A percentile compares a stretch with the other conserved stretches of the same genome.
These are phyloP conservation scores for Croton setiger DNA, from an alignment of 441 rosid genomes.

Conservation along the genomic window DNA sequence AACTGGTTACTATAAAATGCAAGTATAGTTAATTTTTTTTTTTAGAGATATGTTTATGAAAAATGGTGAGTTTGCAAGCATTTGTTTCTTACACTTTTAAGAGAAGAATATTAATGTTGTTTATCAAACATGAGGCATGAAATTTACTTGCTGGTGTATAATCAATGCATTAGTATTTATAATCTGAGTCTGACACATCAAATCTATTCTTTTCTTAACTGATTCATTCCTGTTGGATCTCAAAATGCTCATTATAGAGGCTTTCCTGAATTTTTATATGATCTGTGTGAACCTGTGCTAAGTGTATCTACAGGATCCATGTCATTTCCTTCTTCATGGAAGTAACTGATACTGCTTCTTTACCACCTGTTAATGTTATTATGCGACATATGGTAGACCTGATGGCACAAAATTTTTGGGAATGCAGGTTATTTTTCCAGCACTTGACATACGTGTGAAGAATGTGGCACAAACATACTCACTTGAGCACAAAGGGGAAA, in stretches of 20 bases:
- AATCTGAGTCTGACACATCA: background rate
- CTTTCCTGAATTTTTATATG: slow-evolving; percentile 1
- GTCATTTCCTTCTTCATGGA: background rate
- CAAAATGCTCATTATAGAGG: background rate
- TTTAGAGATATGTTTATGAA: background rate
- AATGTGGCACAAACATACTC: slow-evolving; percentile 80
- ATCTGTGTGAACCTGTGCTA: background rate
- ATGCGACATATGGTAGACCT: background rate
- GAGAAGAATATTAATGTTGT: background rate
- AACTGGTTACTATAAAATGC: background rate
- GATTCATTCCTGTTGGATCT: background rate
- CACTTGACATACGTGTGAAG: slow-evolving; percentile 82
- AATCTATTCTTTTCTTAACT: background rate
- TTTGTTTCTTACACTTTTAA: background rate
- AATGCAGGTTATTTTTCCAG: slow-evolving; percentile 77
- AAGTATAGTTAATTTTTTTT: background rate
- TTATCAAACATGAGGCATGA: background rate
- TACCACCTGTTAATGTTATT: background rate
- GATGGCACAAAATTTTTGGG: slow-evolving; percentile 10
- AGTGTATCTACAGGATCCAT: background rate
- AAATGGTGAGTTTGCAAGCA: background rate
- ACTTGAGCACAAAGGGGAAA: slow-evolving; percentile 76
- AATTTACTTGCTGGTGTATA: background rate
- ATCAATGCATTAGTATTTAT: background rate
- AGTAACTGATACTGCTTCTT: background rate